Evolutionary conservation across 1,284 basidiomycete genomes (phyloP), one percentile per base, ranked within the genome.

Genomic region (Phylloporus sp.): DNA sequence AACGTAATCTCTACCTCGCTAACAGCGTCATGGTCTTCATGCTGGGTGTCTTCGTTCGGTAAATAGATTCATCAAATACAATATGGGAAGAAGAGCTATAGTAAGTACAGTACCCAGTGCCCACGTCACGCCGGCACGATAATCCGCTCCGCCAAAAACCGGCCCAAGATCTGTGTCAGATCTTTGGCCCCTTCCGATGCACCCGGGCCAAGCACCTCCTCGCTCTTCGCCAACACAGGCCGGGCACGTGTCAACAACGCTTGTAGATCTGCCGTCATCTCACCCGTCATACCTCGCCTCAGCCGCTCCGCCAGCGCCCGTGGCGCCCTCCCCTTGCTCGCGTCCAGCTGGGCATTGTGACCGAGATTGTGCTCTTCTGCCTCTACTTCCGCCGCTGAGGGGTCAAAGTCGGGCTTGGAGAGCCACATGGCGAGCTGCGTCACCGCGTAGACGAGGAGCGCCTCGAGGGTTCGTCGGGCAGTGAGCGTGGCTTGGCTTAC

Each of bases 391-490:
- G 64, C 64, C 32, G 62, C 66, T 17, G 66, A 51, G 4, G 76
- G 58, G 57, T 90, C 89, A 67, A 85, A 82, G 61, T 90, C 89
- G 7, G 89, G 88, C 69, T 87, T 90, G 32, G 83, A 84, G 18
- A 92, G 78, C 84, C 91, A 92, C 80, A 91, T 84, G 12, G 84
- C 87, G 34, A 95, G 83, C 71, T 95, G 94, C 3, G 92, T 91
- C 32, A 87, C 84, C 2, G 87, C 83, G 70, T 94, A 93, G n/a
- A 92, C 77, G 2, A 92, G 77, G n/a, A 89, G 80, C 2, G 81
- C 83, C 71, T 95, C 93, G 17, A 94, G 81, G 44, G 86, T 86
- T 47, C 86, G 82, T 29, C 86, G 83, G 0, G 85, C 80, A 1
- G 84, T 86, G 15, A 74, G 69, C 11, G 86, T 80, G 5, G 85